Evolutionary conservation across 495 filamentous ascomycete genomes (phyloP).

Genomic region (Aspergillus bridgeri): DNA sequence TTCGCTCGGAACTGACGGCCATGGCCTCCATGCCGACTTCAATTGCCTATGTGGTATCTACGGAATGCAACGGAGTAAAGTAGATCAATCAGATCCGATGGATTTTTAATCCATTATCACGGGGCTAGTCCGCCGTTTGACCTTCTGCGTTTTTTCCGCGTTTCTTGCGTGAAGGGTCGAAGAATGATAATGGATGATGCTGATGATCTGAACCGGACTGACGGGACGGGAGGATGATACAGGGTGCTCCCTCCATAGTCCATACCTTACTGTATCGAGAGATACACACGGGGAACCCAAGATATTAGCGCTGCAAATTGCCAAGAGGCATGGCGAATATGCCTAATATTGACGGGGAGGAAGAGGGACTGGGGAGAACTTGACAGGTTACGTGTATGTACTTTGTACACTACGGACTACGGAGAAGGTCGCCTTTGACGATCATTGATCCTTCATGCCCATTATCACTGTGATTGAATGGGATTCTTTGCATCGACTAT

Average conservation of each 20-base stretch:
- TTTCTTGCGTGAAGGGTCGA: too few species aligned
- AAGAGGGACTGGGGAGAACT: not conserved
- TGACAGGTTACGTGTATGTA: not conserved
- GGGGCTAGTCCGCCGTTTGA: not conserved
- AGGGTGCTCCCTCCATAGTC: too few species aligned
- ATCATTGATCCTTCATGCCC: not conserved
- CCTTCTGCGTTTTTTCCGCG: too few species aligned
- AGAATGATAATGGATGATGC: not conserved
- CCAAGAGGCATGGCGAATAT: not conserved
- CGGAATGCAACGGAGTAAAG: not conserved
- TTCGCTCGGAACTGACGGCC: not conserved
- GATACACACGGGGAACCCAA: not conserved
- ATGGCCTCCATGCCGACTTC: too few species aligned
- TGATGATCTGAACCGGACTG: slow-evolving; percentile 20
- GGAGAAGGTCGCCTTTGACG: not conserved
- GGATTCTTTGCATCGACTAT: slow-evolving; percentile 7
- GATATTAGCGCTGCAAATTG: not conserved
- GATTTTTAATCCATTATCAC: slow-evolving; percentile 4
- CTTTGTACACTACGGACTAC: too few species aligned
- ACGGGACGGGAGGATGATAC: slow-evolving; percentile 14
- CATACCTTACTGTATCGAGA: not conserved
- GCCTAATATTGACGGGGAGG: not conserved
- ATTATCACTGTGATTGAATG: slow-evolving; percentile 4
- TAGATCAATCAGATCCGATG: not conserved
- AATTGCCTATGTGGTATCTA: too few species aligned